Evolutionary conservation across 1,139 yeast species (phyloP), one percentile per base, ranked within the genome.

Genomic region (Kluyveromyces marxianus): DNA sequence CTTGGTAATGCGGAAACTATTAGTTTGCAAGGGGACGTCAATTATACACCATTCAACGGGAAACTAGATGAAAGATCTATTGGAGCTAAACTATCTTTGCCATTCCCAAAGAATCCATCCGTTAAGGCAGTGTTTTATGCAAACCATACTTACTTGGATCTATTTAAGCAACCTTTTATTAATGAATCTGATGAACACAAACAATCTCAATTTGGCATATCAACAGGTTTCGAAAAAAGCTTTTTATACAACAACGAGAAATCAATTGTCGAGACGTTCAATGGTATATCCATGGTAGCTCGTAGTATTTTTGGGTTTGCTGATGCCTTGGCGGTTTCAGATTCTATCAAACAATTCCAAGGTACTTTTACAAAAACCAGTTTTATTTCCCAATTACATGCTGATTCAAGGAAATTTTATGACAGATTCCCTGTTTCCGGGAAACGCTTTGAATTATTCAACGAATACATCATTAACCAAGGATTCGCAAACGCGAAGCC

Each of bases 1-100:
- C 46, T 62, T 1, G 61, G 64, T 21, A 56, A 57, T 21, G 67
- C 69, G 0, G 64, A 62, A 43, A 52, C 59, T 3, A 50, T 60
- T 34, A 48, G 54, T 27, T 52, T 60, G 5, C 61, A 60, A 46
- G 47, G 57, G 36, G 58, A 56, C 33, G 26, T 61, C 35, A 54
- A 56, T 32, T 62, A 60, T 45, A 60, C 62, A 30, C 62, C 61
- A 2, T 41, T 54, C 31, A 42, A 48, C 34, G 54, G 58, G 4
- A 43, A 48, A n/a, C 44, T 61, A 42, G 62, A 57, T 45, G 58
- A 54, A 27, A 63, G 58, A 40, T 47, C 51, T 3, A 50, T 62
- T 50, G 60, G 58, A 34, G 40, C 60, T 10, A 52, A 54, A 4
- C 49, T 63, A 10, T 42, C 61, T 5, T 53, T 55, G 26, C 68